Evolutionary conservation across 805 yeast genomes (phyloP).

Genomic region (Spathaspora arborariae): DNA sequence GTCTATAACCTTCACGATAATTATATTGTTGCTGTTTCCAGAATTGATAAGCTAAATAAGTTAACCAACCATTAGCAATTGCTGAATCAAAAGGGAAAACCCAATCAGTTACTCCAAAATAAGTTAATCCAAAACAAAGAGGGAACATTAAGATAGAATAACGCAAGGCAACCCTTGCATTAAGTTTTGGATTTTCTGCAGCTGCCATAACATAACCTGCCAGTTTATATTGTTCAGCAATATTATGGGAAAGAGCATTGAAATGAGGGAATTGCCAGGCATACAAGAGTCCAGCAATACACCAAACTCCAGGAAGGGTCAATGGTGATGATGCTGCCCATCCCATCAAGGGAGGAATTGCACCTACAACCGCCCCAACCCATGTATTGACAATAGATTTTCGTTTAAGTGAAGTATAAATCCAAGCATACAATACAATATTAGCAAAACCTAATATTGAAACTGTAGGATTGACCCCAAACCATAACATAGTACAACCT

Average conservation of each 20-base stretch:
- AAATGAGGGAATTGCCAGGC: slow-evolving; percentile 99
- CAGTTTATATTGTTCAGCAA: slow-evolving; percentile 78
- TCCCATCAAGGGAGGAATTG: slow-evolving; percentile 98
- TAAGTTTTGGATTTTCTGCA: slow-evolving; percentile 83
- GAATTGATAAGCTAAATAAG: slow-evolving; percentile 73
- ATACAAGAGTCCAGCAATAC: slow-evolving; percentile 79
- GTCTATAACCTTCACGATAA: slow-evolving; percentile 39
- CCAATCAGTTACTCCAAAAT: slow-evolving; percentile 79
- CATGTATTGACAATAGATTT: slow-evolving; percentile 86
- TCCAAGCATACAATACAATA: slow-evolving; percentile 81
- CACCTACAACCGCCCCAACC: slow-evolving; percentile 99
- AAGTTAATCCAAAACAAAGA: slow-evolving; percentile 76
- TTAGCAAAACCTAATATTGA: slow-evolving; percentile 77
- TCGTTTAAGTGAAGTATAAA: slow-evolving; percentile 87
- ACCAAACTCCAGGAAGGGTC: slow-evolving; percentile 90
- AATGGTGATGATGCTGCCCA: slow-evolving; percentile 87
- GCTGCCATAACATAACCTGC: slow-evolving; percentile 99
- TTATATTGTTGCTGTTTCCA: slow-evolving; percentile 78
- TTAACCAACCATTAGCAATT: slow-evolving; percentile 80
- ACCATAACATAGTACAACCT: slow-evolving; percentile 66
- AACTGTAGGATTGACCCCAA: slow-evolving; percentile 85
- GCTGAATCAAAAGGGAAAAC: slow-evolving; percentile 79
- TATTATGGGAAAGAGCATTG: slow-evolving; percentile 84
- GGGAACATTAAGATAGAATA: slow-evolving; percentile 95
- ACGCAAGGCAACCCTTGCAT: slow-evolving; percentile 89